Base-by-base conservation (phyloP, 2,329 filamentous ascomycete species). In the Scorias spongiosa region DNA sequence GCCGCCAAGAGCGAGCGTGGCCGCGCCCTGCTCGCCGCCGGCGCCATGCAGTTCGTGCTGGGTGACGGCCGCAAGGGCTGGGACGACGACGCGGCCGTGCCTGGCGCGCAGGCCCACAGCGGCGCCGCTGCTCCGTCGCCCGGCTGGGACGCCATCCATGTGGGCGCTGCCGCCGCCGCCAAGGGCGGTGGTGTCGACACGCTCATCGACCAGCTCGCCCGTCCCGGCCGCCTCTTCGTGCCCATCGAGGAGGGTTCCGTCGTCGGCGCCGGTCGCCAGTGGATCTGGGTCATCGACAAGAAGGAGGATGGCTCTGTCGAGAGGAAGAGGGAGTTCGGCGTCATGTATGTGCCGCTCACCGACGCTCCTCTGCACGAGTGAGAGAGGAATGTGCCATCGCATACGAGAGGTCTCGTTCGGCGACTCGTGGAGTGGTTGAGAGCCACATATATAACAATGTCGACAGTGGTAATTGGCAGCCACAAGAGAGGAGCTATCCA, bases 61-160 rank as follows among this genome's bases (percentile, higher is more conserved):
- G 87, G 78, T 0, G 88, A 95, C 64, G 69, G 69, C 10, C 53
- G 69, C 48, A 57, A 61, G 43, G 69, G 69, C 2, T 71, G 62
- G 60, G 45, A 42, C 26, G 64, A 68, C 10, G 70, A 65, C 48
- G 62, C 28, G 65, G 66, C 8, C 69, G 64, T 48, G 61, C 15
- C 29, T n/a, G n/a, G n/a, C 9, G n/a, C 9, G 29, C 29, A 32
- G 29, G 29, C 9, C 29, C 60, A 10, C n/a, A n/a, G n/a, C n/a
- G n/a, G n/a, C 7, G 20, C 20, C 7, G 7, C 20, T 26, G 20
- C 20, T 26, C 20, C 20, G 7, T 26, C 7, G 20, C 20, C 20
- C 7, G 72, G 78, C 0, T 98, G 89, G 71, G 86, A 96, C 70
- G 88, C 84, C 2, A 96, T 98, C 47, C 91, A 96, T 59, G 91